phyloP scores from a whole-genome alignment of 805 yeast genomes.

The Schizosaccharomyces lindneri region DNA sequence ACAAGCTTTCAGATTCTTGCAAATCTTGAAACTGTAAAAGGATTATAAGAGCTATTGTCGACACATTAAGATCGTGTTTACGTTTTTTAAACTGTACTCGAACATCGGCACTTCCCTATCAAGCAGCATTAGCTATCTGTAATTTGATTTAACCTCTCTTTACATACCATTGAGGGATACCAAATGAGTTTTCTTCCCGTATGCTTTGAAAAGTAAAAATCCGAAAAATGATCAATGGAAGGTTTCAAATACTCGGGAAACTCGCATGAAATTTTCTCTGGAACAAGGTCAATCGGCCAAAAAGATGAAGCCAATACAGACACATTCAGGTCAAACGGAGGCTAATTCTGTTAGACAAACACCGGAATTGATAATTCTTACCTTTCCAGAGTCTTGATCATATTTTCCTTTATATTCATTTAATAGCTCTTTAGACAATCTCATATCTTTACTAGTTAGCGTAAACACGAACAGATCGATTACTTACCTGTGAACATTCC shows the following conservation, averaged over 20 bases:
- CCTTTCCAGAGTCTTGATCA: not conserved
- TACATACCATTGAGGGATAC: conserved; percentile 26
- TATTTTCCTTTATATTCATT: conserved; percentile 8
- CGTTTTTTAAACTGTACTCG: conserved; percentile 41
- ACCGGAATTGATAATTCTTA: not conserved
- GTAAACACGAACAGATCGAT: not conserved
- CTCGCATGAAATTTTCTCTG: conserved; percentile 10
- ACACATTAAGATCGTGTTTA: conserved; percentile 55
- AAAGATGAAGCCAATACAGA: conserved; percentile 34
- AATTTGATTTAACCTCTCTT: too few species aligned
- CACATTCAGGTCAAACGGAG: not conserved
- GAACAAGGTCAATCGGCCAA: conserved; percentile 37
- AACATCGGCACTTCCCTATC: conserved; percentile 48
- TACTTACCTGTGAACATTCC: conserved; percentile 48
- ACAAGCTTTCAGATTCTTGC: conserved; percentile 18
- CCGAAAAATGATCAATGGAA: conserved; percentile 23
- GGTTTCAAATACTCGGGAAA: conserved; percentile 22
- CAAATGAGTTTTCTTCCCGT: conserved; percentile 40
- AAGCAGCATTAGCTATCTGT: too few species aligned
- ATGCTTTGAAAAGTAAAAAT: conserved; percentile 26
- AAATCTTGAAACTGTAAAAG: conserved; percentile 46
- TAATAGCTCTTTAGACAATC: conserved; percentile 26
- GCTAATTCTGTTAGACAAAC: conserved; percentile 2
- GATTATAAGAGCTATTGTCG: conserved; percentile 58
- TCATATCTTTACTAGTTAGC: conserved; percentile 20